Percentiles rank a stretch among this genome's conserved stretches.
These are phyloP conservation scores for Pseudogymnoascus verrucosus DNA, from an alignment of 2,329 filamentous ascomycete species.

Conservation along the genomic window DNA sequence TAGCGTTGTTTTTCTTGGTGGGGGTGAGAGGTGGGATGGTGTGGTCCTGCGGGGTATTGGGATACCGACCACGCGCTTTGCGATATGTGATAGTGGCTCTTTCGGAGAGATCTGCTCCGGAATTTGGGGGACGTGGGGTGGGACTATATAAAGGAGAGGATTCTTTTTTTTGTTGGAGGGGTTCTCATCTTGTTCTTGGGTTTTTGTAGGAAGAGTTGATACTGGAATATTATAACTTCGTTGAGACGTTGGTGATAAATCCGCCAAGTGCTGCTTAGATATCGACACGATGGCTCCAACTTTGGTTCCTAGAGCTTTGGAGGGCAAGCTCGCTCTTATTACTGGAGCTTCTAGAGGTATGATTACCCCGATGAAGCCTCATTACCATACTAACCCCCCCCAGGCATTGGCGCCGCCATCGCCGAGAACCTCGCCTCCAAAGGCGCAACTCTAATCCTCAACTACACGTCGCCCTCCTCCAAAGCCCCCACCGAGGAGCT, in stretches of 20 bases:
- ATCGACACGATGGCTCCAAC: not conserved
- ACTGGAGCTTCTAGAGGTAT: constrained; percentile 73
- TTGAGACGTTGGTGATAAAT: not conserved
- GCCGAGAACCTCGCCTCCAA: constrained; percentile 64
- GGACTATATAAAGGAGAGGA: not conserved
- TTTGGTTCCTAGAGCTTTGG: constrained; percentile 32
- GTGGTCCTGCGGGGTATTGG: not conserved
- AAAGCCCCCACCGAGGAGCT: constrained; percentile 43
- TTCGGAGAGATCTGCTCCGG: not conserved
- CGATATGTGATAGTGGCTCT: not conserved
- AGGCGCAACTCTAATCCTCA: constrained; percentile 54
- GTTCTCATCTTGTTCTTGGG: not conserved
- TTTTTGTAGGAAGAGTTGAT: not conserved
- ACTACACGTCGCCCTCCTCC: constrained; percentile 58
- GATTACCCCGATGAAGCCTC: not conserved
- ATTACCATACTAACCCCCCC: constrained; percentile 8
- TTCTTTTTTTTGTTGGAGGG: not conserved
- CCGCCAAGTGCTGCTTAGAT: not conserved
- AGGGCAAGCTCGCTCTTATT: constrained; percentile 70
- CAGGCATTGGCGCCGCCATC: constrained; percentile 62
- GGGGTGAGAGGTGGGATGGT: not conserved
- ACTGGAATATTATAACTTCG: not conserved
- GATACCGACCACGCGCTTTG: not conserved
- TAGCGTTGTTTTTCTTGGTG: not conserved
- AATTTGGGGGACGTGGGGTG: not conserved